phyloP scores from a whole-genome alignment of 805 yeast species.

The Monosporozyma aerobia region DNA sequence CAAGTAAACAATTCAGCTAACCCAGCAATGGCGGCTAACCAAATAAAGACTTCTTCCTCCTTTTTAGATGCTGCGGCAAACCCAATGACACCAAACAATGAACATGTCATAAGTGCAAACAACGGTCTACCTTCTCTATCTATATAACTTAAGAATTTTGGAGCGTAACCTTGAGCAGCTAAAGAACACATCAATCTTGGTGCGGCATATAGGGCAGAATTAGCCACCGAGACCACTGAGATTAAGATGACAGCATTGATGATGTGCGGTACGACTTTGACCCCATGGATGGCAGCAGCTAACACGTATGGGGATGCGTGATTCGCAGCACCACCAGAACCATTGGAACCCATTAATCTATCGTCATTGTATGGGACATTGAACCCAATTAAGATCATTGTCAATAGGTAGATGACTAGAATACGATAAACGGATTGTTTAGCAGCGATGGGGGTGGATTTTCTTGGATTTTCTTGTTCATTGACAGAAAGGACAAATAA shows the following conservation, averaged over 20 bases:
- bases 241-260: conserved; percentile 67
- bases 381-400: conserved; percentile 46
- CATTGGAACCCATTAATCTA: conserved; percentile 41
- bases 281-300: conserved; percentile 54
- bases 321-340: conserved; percentile 40
- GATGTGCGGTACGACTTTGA: conserved; percentile 57
- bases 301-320: conserved; percentile 69
- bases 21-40: conserved; percentile 56
- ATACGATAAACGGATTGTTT: conserved; percentile 62
- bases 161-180: conserved; percentile 68
- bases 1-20: conserved; percentile 52
- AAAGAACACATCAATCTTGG: conserved; percentile 63
- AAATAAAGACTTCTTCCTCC: conserved; percentile 45
- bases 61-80: conserved; percentile 49
- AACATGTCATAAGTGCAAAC: conserved; percentile 41
- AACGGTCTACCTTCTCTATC: conserved; percentile 56
- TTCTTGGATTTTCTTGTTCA: conserved; percentile 52
- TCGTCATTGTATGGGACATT: conserved; percentile 49
- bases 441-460: conserved; percentile 53
- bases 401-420: conserved; percentile 45
- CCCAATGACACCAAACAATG: conserved; percentile 48
- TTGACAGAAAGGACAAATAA: conserved; percentile 58
- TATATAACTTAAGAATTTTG: conserved; percentile 41
- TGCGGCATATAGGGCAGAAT: conserved; percentile 63
- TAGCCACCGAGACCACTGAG: conserved; percentile 69